phyloP scores from a whole-genome alignment of 1,284 basidiomycete species.

The Microbotryomycetes sp. region DNA sequence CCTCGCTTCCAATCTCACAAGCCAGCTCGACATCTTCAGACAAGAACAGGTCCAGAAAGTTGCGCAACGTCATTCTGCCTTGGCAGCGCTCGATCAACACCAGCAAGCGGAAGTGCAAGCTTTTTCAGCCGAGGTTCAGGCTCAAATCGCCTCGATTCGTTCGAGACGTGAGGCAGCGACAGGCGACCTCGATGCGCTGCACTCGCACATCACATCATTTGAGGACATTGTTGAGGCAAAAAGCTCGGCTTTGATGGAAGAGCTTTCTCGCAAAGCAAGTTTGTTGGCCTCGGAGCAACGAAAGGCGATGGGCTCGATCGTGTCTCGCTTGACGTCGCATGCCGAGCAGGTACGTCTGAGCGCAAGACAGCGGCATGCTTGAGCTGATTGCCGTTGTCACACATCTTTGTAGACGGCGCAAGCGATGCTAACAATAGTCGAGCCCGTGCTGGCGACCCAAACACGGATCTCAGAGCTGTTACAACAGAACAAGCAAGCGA shows the following conservation, averaged over 20 bases:
- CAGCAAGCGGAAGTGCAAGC: slow-evolving; percentile 6
- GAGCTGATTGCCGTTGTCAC: neutral
- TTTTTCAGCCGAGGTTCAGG: too few species aligned
- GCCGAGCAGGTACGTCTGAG: neutral
- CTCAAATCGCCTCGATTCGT: too few species aligned
- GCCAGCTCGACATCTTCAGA: slow-evolving; percentile 3
- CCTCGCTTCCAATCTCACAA: slow-evolving; percentile 1
- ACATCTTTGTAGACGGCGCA: too few species aligned
- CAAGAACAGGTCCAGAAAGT: slow-evolving; percentile 10
- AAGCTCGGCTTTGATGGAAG: too few species aligned
- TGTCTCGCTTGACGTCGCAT: neutral
- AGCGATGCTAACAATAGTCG: slow-evolving; percentile 5
- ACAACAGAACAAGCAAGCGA: neutral
- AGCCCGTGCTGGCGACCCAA: slow-evolving; percentile 1
- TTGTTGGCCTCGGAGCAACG: neutral
- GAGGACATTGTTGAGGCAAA: too few species aligned
- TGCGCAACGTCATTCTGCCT: neutral
- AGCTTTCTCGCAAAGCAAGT: slow-evolving; percentile 1
- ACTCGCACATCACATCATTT: too few species aligned
- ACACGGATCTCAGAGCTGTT: slow-evolving; percentile 2
- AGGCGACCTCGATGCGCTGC: too few species aligned
- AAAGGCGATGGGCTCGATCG: neutral
- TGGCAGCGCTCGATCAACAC: neutral
- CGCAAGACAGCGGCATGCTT: neutral
- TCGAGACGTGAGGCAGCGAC: too few species aligned